A percentile compares a stretch with the other conserved stretches of the same genome.
Conservation (phyloP, 2,329 filamentous ascomycete genomes). For the Ustulina deusta region DNA sequence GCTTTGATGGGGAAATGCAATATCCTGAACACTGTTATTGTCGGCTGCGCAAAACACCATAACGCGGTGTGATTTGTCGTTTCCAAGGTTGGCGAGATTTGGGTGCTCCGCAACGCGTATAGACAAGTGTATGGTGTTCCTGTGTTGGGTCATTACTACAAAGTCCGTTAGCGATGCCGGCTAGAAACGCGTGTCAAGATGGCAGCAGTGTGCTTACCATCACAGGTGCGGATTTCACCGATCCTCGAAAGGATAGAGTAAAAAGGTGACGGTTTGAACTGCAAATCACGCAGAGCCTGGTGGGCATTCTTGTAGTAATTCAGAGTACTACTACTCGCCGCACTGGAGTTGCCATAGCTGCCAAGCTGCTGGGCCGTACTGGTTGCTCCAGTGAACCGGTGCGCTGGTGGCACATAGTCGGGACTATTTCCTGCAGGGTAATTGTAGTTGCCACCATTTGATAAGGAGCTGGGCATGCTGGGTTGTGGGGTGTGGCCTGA, state of each 20-base stretch:
- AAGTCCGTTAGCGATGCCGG: constrained; percentile 33
- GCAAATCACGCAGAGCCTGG: constrained; percentile 37
- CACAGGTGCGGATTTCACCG: constrained; percentile 74
- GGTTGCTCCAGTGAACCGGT: constrained; percentile 24
- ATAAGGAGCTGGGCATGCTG: constrained; percentile 29
- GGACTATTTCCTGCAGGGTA: constrained; percentile 16
- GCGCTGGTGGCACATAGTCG: constrained; percentile 19
- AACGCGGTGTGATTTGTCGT: constrained; percentile 73
- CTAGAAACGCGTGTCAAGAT: not conserved
- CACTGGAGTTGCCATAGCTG: constrained; percentile 35
- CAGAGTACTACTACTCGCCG: constrained; percentile 30
- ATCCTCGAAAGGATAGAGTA: constrained; percentile 77
- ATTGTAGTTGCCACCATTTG: constrained; percentile 2
- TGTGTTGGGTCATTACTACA: constrained; percentile 67
- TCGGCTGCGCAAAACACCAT: constrained; percentile 87
- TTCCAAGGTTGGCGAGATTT: constrained; percentile 66
- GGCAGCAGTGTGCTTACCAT: constrained; percentile 66
- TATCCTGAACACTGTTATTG: constrained; percentile 73
- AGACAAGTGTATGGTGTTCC: constrained; percentile 60
- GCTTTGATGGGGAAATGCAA: constrained; percentile 91
- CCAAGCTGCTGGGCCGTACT: constrained; percentile 28
- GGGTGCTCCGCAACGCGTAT: constrained; percentile 64
- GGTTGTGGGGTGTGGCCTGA: constrained; percentile 26
- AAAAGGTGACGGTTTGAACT: constrained; percentile 83
- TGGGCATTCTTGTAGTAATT: constrained; percentile 35